Base-by-base conservation (phyloP, 2,329 filamentous ascomycete genomes). In the Fusarium sp. region DNA sequence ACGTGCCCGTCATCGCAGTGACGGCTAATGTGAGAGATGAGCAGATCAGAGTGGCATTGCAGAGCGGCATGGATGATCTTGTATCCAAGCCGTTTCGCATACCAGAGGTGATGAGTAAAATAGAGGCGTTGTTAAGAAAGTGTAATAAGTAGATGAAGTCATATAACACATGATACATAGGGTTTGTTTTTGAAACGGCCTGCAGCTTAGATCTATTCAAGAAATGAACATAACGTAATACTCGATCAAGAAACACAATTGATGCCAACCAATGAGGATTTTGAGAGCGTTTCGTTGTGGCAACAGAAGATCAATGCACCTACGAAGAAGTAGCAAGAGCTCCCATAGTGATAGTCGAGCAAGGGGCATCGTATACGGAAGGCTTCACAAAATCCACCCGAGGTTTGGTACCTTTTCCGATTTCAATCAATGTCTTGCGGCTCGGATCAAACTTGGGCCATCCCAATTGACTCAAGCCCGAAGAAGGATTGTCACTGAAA, bases 71-170 rank as follows among this genome's bases (percentile, higher is more conserved):
- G 79, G 83, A 88, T 67, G 84, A 85, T 74, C 82, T 89, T 8
- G 83, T 90, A 7, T 82, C 84, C 1, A 90, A 90, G 72, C 88
- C 88, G 3, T 90, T 89, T 67, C 77, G 81, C 20, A 84, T 86
- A 52, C 75, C 78, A 1, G 84, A 86, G 61, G 74, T 91, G 24
- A 78, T 89, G 38, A 83, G 84, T 38, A 88, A 86, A 78, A 88
- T 91, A 76, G 53, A 70, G n/a, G n/a, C 17, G 7, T 20, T 72
- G 14, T 26, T 72, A 8, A 57, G 28, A 72, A 28, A 39, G 9
- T 44, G 34, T 4, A 50, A 46, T 13, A 14, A 28, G 3, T 66
- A 58, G 17, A 28, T 18, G 11, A 15, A 10, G 26, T 46, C 22
- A 57, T 10, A 33, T 13, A 13, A 20, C 9, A 24, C 14, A 31